Evolutionary conservation across 805 yeast species (phyloP).

Genomic region (Cyberlindnera euphorbiae): DNA sequence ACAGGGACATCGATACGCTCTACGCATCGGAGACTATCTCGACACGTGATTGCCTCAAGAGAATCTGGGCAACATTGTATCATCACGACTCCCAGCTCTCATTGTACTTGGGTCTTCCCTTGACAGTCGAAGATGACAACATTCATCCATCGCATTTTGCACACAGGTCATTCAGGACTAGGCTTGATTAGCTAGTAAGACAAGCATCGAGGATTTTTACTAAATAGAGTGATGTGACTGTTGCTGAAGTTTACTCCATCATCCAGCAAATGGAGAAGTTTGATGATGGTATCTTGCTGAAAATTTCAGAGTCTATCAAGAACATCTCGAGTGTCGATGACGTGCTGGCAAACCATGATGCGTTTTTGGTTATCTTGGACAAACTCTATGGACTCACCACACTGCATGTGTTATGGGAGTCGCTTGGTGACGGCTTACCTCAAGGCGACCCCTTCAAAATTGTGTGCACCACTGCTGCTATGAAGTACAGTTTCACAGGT

Average conservation of each 20-base stretch:
- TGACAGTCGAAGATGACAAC: conserved; percentile 17
- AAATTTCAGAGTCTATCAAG: conserved; percentile 11
- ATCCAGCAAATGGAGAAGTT: conserved; percentile 16
- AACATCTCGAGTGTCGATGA: conserved; percentile 4
- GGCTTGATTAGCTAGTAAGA: conserved; percentile 12
- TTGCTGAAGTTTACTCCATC: conserved; percentile 12
- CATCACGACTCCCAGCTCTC: conserved; percentile 17
- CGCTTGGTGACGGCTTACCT: conserved; percentile 12
- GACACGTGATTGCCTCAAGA: conserved; percentile 6
- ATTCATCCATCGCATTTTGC: conserved; percentile 3
- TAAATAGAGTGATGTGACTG: conserved; percentile 5
- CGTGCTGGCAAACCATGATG: conserved; percentile 1
- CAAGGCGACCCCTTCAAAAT: conserved; percentile 10
- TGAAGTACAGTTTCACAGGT: conserved; percentile 21
- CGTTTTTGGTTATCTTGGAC: conserved; percentile 3
- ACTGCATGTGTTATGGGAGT: conserved; percentile 19
- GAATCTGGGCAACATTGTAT: conserved; percentile 19
- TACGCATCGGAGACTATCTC: conserved; percentile 8
- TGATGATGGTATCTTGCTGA: conserved; percentile 9
- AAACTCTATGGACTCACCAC: conserved; percentile 10
- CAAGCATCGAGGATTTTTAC: conserved; percentile 8
- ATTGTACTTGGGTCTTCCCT: conserved; percentile 20
- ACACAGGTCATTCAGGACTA: conserved; percentile 2
- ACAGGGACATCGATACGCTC: conserved; percentile 19
- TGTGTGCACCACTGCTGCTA: conserved; percentile 12